A percentile compares a stretch with the other conserved stretches of the same genome.
Conservation (phyloP, 495 filamentous ascomycete species). For the Hypoxylon perforatum region DNA sequence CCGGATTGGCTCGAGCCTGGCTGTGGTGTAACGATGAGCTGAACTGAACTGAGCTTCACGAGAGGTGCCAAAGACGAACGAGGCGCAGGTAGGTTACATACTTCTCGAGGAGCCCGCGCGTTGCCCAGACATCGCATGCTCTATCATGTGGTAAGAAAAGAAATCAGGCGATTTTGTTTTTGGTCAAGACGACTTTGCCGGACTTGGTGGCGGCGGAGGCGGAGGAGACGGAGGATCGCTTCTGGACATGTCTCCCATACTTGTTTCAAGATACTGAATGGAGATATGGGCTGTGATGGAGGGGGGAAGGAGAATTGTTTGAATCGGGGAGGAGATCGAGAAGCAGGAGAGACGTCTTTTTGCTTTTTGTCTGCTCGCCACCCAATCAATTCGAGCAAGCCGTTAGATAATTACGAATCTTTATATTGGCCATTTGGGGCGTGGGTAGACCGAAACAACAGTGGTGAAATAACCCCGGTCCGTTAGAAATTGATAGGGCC, state of each 20-base stretch:
- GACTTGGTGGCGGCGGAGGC: slow-evolving; percentile 59
- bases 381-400: no score
- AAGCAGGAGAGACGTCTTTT: neutral
- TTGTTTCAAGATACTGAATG: neutral
- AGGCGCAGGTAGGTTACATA: slow-evolving; percentile 10
- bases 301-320: neutral
- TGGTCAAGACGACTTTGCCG: slow-evolving; percentile 38
- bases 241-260: slow-evolving; percentile 47
- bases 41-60: neutral
- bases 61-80: slow-evolving; percentile 8
- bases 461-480: no score
- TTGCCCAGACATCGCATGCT: neutral
- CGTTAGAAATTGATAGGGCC: no score
- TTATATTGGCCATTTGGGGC: no score
- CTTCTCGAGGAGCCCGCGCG: slow-evolving; percentile 3
- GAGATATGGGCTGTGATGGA: no score
- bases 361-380: neutral
- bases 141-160: neutral
- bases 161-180: neutral
- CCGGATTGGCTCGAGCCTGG: slow-evolving; percentile 3
- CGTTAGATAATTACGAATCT: no score
- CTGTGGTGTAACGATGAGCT: slow-evolving; percentile 16
- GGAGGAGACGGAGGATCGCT: slow-evolving; percentile 59
- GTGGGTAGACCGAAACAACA: no score
- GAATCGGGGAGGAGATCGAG: neutral